A percentile compares a stretch with the other conserved stretches of the same genome.
Conservation (phyloP, 1,139 yeast genomes). For the Eremothecium coryli region DNA sequence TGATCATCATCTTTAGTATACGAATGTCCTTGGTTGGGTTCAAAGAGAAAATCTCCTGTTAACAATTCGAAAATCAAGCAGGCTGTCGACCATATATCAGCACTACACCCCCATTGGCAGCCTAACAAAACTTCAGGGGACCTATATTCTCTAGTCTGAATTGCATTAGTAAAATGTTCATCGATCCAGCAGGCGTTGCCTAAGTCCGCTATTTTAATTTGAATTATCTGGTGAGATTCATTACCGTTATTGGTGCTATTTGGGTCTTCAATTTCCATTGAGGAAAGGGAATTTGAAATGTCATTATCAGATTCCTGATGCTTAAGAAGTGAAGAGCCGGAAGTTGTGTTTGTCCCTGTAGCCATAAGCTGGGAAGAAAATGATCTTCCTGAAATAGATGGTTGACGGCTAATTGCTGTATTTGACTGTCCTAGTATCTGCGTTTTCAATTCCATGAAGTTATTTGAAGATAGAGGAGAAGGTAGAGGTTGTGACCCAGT, state of each 20-base stretch:
- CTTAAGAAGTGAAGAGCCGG: constrained; percentile 2
- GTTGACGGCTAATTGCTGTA: constrained; percentile 8
- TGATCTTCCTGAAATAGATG: constrained; percentile 7
- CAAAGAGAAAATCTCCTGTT: constrained; percentile 69
- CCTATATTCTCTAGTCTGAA: constrained; percentile 68
- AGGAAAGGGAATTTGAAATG: constrained; percentile 26
- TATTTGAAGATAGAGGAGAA: constrained; percentile 52
- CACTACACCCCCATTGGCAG: constrained; percentile 63
- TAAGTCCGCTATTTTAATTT: constrained; percentile 61
- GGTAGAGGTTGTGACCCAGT: constrained; percentile 86
- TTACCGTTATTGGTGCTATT: constrained; percentile 1
- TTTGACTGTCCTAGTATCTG: constrained; percentile 19
- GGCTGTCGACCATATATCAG: constrained; percentile 69
- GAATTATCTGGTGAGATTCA: constrained; percentile 29
- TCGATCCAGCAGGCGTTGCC: constrained; percentile 68
- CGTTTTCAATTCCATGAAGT: constrained; percentile 29
- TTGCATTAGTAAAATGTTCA: constrained; percentile 60
- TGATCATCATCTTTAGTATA: constrained; percentile 67
- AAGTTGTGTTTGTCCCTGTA: background rate
- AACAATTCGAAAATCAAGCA: constrained; percentile 61
- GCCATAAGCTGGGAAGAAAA: constrained; percentile 1
- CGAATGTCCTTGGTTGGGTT: constrained; percentile 43
- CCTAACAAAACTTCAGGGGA: constrained; percentile 59
- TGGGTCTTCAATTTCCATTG: constrained; percentile 21
- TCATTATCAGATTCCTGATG: constrained; percentile 11